A percentile compares a stretch with the other conserved stretches of the same genome.
Evolutionary conservation across 2,329 filamentous ascomycete species (phyloP).

Genomic region (Daldinia eschscholtzii): DNA sequence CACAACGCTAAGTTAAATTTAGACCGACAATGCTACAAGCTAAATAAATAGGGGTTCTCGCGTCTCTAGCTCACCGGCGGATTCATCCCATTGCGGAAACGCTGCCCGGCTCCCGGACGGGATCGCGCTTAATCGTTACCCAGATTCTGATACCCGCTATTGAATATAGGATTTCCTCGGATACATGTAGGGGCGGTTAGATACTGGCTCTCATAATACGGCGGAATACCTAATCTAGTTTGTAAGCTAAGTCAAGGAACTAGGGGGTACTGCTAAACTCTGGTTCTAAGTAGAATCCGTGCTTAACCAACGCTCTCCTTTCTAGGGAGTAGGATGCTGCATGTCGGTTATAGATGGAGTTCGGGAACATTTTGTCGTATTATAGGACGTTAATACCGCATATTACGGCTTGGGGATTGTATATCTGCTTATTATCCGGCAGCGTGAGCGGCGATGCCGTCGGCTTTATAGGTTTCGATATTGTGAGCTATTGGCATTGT

Average conservation of each 20-base stretch:
- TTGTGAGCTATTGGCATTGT: background rate
- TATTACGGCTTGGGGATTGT: background rate
- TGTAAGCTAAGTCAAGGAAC: background rate
- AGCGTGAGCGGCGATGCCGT: slow-evolving; percentile 2
- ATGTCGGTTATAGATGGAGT: background rate
- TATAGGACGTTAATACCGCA: background rate
- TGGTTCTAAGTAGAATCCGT: background rate
- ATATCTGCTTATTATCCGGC: background rate
- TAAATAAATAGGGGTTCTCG: background rate
- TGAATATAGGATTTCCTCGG: background rate
- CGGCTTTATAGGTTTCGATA: background rate
- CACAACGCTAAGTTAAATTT: background rate
- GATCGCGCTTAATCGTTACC: background rate
- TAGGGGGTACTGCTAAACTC: background rate
- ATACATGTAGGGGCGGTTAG: background rate
- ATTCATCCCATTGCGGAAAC: background rate
- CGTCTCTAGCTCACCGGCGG: background rate
- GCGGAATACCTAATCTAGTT: background rate
- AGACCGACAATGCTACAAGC: background rate
- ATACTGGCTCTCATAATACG: background rate
- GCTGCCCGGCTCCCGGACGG: background rate
- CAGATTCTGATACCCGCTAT: background rate
- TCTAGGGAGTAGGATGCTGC: background rate
- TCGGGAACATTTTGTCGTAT: background rate
- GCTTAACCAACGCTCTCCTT: no score